Evolutionary conservation across 2,329 filamentous ascomycete genomes (phyloP).

Genomic region (Ophiocordyceps camponoti-floridani): DNA sequence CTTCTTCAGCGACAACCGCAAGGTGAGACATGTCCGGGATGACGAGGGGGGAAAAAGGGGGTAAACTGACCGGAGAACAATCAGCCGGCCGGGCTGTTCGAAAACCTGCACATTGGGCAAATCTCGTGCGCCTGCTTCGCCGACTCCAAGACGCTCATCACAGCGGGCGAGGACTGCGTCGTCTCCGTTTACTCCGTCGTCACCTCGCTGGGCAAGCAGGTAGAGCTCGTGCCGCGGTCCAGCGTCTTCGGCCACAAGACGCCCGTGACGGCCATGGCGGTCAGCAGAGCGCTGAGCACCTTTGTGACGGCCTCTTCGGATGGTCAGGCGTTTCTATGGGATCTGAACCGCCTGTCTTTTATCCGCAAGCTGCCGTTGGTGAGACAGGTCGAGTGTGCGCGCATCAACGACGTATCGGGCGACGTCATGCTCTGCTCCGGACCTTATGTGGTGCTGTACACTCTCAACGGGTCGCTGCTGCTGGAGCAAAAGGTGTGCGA

Average conservation of each 20-base stretch:
- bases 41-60: constrained; percentile 1
- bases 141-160: constrained; percentile 80
- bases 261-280: constrained; percentile 64
- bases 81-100: constrained; percentile 63
- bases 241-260: constrained; percentile 83
- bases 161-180: constrained; percentile 81
- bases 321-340: constrained; percentile 79
- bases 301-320: constrained; percentile 70
- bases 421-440: constrained; percentile 77
- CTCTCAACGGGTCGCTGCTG: constrained; percentile 70
- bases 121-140: constrained; percentile 71
- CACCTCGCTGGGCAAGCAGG: constrained; percentile 42
- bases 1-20: constrained; percentile 67
- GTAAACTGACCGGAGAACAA: constrained; percentile 8
- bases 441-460: constrained; percentile 59
- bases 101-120: constrained; percentile 85
- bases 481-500: constrained; percentile 67
- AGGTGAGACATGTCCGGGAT: constrained; percentile 22
- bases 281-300: constrained; percentile 75
- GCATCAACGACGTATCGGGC: constrained; percentile 79
- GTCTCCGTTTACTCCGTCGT: constrained; percentile 67
- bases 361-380: constrained; percentile 52
- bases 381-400: constrained; percentile 50
- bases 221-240: constrained; percentile 63
- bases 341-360: constrained; percentile 78